Base-by-base conservation (phyloP, 768 basidiomycete species). In the Trametes meyenii region DNA sequence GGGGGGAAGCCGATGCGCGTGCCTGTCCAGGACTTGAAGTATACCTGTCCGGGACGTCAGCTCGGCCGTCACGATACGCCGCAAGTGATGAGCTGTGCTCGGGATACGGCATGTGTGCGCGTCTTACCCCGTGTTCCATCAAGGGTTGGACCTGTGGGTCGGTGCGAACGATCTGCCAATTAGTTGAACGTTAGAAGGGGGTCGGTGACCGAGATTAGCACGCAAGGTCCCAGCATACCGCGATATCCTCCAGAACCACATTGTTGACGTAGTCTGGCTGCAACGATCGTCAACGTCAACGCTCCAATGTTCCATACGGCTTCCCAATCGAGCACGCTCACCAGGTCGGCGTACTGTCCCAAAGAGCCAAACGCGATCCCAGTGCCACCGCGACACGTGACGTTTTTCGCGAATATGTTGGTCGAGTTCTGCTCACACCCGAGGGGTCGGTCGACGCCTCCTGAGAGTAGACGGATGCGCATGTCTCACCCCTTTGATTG, bases 291-390 rank as follows among this genome's bases (percentile, higher is more conserved):
- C 23, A 12, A n/a, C 17, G 43, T 39, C 23, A 13, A 16, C 14
- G 16, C 4, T 43, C 42, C 55, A 38, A 56, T 17, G 7, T 13
- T 43, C 53, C n/a, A 2, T 33, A 19, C 17, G 26, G 5, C 42
- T 13, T 8, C 35, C 17, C n/a, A 13, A 11, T 12, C 3, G 23
- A 5, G 23, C 14, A 73, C 10, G 58, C 68, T 60, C 61, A 85
- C 83, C 69, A 84, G 62, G 57, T 83, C 76, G 11, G 74, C 74
- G 62, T 85, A 86, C 71, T 85, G 83, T 16, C 83, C 85, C 16
- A 87, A 70, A 24, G 84, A 85, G 16, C 84, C 84, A 66, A 85
- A 81, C 1, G 85, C 85, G 33, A 87, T 79, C 2, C 84, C 84
- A 62, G 85, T 85, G 11, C 84, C 85, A 16, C 85, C 85, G 21